Evolutionary conservation across 2,329 filamentous ascomycete genomes (phyloP), one percentile per base, ranked within the genome.

Genomic region (Bipolaris gigantea): DNA sequence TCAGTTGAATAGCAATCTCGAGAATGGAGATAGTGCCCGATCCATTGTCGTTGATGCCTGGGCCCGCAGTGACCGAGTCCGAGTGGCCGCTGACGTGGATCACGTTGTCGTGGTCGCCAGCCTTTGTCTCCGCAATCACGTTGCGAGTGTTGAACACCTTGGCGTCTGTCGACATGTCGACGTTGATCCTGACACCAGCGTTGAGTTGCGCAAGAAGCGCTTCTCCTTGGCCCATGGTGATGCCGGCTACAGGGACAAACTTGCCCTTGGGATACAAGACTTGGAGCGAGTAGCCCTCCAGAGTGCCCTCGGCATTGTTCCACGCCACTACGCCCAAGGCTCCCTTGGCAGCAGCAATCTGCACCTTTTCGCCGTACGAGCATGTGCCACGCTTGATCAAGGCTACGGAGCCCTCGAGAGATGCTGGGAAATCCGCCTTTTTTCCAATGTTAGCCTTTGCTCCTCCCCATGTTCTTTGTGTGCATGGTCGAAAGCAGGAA

Each of bases 41-140:
- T 42, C 89, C 89, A 65, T 92, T 87, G 63, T 92, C 89, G 71
- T 92, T 92, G 79, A 92, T 90, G 18, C 89, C 89, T 1, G 85
- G 85, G 0, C 85, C 85, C 3, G 78, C 80, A 25, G 78, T 76
- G 18, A 87, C 85, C 6, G 81, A 84, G 72, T 88, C 85, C 16
- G 80, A 81, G 71, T 88, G 85, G 2, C 80, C 84, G 38, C 84
- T 84, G 13, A 87, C 71, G 36, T 71, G 67, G 45, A 83, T 79
- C 42, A 87, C 76, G 64, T 86, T 85, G 58, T 83, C 73, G 16
- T 81, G 79, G 67, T 87, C 81, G 39, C 85, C 85, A 13, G 72
- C 73, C 56, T 79, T 81, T 10, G 83, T 84, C 61, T 84, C 81
- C 5, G 85, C 85, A 56, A 87, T 80, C 36, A 88, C 78, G 61